A percentile compares a stretch with the other conserved stretches of the same genome.
These are phyloP conservation scores for Violaceomyces palustris DNA, from an alignment of 1,284 basidiomycete species.

Conservation along the genomic window DNA sequence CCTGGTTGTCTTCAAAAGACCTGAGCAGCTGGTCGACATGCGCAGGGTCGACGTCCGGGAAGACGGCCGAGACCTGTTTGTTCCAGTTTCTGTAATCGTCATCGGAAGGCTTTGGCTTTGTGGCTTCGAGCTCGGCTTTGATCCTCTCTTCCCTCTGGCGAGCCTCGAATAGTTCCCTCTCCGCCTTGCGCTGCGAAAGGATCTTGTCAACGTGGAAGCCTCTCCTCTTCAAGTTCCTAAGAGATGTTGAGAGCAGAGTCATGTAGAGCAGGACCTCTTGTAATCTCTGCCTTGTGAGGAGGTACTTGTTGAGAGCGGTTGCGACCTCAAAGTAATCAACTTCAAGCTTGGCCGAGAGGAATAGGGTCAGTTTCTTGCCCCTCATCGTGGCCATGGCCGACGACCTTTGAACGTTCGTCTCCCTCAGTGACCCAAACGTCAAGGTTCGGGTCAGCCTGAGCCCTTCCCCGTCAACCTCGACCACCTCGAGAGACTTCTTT, in stretches of 20 bases:
- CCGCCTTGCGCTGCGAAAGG: conserved; percentile 73
- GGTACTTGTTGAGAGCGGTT: conserved; percentile 38
- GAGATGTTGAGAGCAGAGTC: conserved; percentile 85
- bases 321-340: conserved; percentile 80
- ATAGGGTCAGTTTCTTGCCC: conserved; percentile 66
- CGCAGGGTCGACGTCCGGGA: conserved; percentile 50
- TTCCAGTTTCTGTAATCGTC: conserved; percentile 20
- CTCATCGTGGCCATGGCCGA: conserved; percentile 38
- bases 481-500: conserved; percentile 60
- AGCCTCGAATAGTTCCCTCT: conserved; percentile 61
- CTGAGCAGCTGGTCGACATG: conserved; percentile 42
- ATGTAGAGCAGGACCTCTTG: conserved; percentile 66
- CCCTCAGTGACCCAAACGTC: conserved; percentile 25
- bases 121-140: conserved; percentile 38
- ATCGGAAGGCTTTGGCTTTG: conserved; percentile 20
- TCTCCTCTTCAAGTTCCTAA: conserved; percentile 74
- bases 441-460: conserved; percentile 41
- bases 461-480: conserved; percentile 44
- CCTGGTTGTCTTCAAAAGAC: conserved; percentile 36
- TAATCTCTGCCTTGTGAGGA: conserved; percentile 44
- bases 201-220: conserved; percentile 81
- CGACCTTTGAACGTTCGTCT: conserved; percentile 42
- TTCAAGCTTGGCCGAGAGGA: conserved; percentile 68
- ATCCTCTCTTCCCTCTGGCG: conserved; percentile 41
- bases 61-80: conserved; percentile 43